Evolutionary conservation across 495 filamentous ascomycete species (phyloP), one percentile per base, ranked within the genome.

Genomic region (Hypomontagnella monticulosa): DNA sequence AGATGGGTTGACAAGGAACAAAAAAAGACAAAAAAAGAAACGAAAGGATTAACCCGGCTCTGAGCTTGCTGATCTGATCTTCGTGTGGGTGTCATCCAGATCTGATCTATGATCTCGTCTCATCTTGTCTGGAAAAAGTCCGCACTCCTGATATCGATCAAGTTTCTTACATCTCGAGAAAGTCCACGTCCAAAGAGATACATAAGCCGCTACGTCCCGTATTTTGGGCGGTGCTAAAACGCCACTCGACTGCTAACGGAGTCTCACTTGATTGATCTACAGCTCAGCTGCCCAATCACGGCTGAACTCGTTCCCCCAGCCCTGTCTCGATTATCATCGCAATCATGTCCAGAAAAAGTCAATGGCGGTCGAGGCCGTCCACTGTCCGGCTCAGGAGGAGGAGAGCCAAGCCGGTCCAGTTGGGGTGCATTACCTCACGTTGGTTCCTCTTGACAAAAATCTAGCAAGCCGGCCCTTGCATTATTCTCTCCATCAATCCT

Each of bases 241-340:
- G 65, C 65, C 65, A 68, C 65, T 16, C 40, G 38, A 63, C 43
- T 63, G 58, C 66, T 63, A 67, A 65, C 71, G 63, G 69, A 71
- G 65, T 73, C 62, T 71, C 63, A 71, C 68, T 73, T 70, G 62
- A 73, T 67, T 65, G 71, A 72, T 67, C 71, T 68, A 66, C 62
- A 54, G 60, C 51, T 54, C 38, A 53, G 54, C 66, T 66, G 49
- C 71, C 71, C 71, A 73, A 73, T 73, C 71, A 71, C 64, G 66
- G 36, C 47, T 27, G 30, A 50, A 65, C 44, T 56, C 47, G 61
- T 42, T 32, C 49, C 50, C 61, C 50, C 61, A 69, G 69, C 63
- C 62, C 65, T 69, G 69, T 59, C 52, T 64, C 55, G 47, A 64
- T 67, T 54, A 38, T 61, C 65, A 71, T 67, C 43, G 43, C 40